phyloP scores from a whole-genome alignment of 2,329 filamentous ascomycete species.

The Aspergillus vadensis region DNA sequence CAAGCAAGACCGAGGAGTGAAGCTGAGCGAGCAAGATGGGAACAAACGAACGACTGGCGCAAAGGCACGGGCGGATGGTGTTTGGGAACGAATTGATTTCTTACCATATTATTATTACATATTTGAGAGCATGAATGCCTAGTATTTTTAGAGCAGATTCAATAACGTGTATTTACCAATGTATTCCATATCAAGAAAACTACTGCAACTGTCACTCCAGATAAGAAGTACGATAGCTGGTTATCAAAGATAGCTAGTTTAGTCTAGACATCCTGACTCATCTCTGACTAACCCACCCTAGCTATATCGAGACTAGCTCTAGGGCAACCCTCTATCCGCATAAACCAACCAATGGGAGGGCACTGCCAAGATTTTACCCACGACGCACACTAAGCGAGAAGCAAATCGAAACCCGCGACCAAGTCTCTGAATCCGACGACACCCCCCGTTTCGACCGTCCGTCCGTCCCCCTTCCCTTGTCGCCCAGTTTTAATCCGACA shows the following conservation, averaged over 20 bases:
- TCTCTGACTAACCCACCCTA: background rate
- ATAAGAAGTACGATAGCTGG: no score
- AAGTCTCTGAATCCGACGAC: constrained; percentile 20
- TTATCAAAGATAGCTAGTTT: background rate
- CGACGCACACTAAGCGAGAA: constrained; percentile 50
- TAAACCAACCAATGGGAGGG: constrained; percentile 27
- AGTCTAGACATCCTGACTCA: background rate
- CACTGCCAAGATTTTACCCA: constrained; percentile 47
- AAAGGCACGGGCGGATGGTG: constrained; percentile 40
- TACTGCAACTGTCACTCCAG: no score
- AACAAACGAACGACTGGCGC: constrained; percentile 33
- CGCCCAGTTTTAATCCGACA: constrained; percentile 41
- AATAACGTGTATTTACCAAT: constrained; percentile 4
- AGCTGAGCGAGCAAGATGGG: constrained; percentile 15
- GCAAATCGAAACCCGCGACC: constrained; percentile 32
- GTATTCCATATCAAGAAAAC: background rate
- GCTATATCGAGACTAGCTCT: constrained; percentile 33
- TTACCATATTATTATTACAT: constrained; percentile 17
- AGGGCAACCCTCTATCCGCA: constrained; percentile 34
- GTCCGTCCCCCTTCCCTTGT: constrained; percentile 28
- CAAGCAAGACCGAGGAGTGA: constrained; percentile 35
- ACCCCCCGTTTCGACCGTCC: constrained; percentile 28
- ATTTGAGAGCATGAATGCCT: constrained; percentile 3
- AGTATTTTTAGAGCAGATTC: no score
- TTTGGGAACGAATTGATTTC: constrained; percentile 27